A percentile compares a stretch with the other conserved stretches of the same genome.
These are phyloP conservation scores for Xylariales sp. DNA, from an alignment of 2,329 filamentous ascomycete species.

Conservation along the genomic window DNA sequence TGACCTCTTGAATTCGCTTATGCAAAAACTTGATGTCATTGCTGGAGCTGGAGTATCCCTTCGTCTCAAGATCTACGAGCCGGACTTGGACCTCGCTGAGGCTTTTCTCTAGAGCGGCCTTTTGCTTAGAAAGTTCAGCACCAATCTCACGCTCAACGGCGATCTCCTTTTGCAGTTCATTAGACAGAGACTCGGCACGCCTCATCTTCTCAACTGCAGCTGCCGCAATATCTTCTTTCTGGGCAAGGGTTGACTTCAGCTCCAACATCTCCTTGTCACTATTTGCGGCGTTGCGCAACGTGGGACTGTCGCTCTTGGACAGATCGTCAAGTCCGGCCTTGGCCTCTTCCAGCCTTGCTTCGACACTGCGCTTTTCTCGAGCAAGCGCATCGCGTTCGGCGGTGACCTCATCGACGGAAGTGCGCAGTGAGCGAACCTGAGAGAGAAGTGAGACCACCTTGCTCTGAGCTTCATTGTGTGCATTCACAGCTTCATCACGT, in stretches of 20 bases:
- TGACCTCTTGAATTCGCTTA: constrained; percentile 91
- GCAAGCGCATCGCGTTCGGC: constrained; percentile 80
- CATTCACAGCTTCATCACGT: constrained; percentile 87
- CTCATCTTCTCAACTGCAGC: constrained; percentile 97
- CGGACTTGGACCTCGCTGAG: constrained; percentile 87
- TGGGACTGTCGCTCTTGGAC: constrained; percentile 77
- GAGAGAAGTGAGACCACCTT: constrained; percentile 88
- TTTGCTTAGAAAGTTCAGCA: constrained; percentile 81
- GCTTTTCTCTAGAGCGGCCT: constrained; percentile 82
- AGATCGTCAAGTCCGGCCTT: constrained; percentile 86
- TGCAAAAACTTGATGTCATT: constrained; percentile 94
- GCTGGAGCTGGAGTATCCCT: constrained; percentile 90
- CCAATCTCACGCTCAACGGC: constrained; percentile 78
- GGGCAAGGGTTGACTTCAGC: constrained; percentile 81
- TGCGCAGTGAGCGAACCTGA: constrained; percentile 80
- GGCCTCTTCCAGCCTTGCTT: constrained; percentile 80
- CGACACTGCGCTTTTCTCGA: constrained; percentile 86
- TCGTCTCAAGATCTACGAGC: constrained; percentile 91
- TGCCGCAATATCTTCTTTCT: constrained; percentile 87
- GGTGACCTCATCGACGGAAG: constrained; percentile 78
- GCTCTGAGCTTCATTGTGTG: constrained; percentile 91
- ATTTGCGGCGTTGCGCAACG: constrained; percentile 82
- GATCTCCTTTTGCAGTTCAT: constrained; percentile 92
- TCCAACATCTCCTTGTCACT: constrained; percentile 87
- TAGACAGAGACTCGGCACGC: constrained; percentile 78